Evolutionary conservation across 108 stramenopile species (phyloP).

Genomic region (Cyclostephanos invisitatus): DNA sequence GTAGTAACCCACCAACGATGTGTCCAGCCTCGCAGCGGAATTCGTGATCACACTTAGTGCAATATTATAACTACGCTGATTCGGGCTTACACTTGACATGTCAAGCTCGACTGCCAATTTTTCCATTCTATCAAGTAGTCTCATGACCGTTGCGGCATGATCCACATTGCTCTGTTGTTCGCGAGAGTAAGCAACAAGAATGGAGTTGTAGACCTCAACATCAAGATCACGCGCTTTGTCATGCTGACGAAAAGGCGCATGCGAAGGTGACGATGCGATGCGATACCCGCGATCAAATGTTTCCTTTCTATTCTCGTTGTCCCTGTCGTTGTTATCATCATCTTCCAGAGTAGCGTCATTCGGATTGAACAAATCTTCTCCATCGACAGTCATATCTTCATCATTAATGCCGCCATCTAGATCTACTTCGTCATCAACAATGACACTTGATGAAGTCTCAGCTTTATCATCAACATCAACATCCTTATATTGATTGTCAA

Average conservation of each 20-base stretch:
- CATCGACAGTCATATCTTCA: conserved; percentile 19
- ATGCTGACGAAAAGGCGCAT: conserved; percentile 29
- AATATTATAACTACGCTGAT: conserved; percentile 44
- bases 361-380: background rate
- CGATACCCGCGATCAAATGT: background rate
- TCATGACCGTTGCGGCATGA: conserved; percentile 45
- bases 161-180: conserved; percentile 31
- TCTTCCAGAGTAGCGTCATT: background rate
- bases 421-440: conserved; percentile 1
- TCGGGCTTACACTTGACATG: conserved; percentile 52
- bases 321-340: conserved; percentile 1
- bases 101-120: conserved; percentile 51
- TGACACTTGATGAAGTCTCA: background rate
- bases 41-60: conserved; percentile 47
- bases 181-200: conserved; percentile 25
- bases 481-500: conserved; percentile 8
- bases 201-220: conserved; percentile 51
- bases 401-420: conserved; percentile 6
- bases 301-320: background rate
- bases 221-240: conserved; percentile 48
- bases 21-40: conserved; percentile 31
- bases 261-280: conserved; percentile 14
- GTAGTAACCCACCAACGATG: conserved; percentile 38
- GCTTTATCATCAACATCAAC: conserved; percentile 10
- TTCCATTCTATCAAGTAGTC: conserved; percentile 67